A percentile compares a stretch with the other conserved stretches of the same genome.
Conservation (phyloP, 306 rosid genomes). For the Alnus glutinosa region DNA sequence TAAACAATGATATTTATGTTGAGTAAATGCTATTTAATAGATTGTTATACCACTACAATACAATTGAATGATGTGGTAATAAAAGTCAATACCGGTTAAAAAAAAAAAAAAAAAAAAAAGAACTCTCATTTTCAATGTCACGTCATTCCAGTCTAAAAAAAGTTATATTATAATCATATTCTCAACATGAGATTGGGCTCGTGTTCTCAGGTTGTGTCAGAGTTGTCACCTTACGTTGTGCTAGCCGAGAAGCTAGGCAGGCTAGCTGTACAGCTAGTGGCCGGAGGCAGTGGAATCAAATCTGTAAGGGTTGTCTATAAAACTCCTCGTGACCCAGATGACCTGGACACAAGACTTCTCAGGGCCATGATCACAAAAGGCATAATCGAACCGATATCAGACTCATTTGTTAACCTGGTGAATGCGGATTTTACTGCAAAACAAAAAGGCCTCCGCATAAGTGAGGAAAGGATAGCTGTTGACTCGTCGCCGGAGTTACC, state of each 20-base stretch:
- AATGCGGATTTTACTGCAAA: constrained; percentile 89
- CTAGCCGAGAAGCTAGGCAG: constrained; percentile 84
- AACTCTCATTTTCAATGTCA: too few species aligned
- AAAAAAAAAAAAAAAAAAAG: too few species aligned
- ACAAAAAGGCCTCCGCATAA: constrained; percentile 75
- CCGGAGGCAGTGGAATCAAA: constrained; percentile 71
- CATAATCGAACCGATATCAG: constrained; percentile 75
- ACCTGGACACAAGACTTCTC: constrained; percentile 84
- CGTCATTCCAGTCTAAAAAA: too few species aligned
- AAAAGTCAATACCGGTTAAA: too few species aligned
- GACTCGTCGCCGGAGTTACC: constrained; percentile 71
- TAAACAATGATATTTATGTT: constrained; percentile 8
- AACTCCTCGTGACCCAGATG: constrained; percentile 67
- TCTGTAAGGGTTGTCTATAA: constrained; percentile 60
- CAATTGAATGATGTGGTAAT: too few species aligned
- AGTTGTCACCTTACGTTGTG: constrained; percentile 68
- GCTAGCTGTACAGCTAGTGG: constrained; percentile 74
- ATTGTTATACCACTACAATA: too few species aligned
- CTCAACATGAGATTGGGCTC: neutral
- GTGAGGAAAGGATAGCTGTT: constrained; percentile 56
- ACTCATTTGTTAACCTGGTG: constrained; percentile 71
- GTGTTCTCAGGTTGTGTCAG: constrained; percentile 61
- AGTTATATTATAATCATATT: too few species aligned
- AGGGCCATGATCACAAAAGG: constrained; percentile 95
- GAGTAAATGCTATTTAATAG: too few species aligned